phyloP scores from a whole-genome alignment of 257 asterid species.

The Capsicum chinense region DNA sequence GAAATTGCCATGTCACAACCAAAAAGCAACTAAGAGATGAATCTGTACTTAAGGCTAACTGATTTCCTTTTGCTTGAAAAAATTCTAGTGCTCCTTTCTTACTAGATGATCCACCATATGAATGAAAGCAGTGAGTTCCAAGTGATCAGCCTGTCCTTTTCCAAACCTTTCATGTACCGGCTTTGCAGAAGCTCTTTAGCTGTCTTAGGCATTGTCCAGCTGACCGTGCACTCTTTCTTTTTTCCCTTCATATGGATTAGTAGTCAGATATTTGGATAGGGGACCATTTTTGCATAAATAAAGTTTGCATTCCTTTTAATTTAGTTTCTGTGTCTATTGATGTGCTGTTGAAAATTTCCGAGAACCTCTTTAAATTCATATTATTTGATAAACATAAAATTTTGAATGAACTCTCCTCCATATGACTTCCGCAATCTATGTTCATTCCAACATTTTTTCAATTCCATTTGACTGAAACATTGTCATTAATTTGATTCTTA shows the following conservation, averaged over 20 bases:
- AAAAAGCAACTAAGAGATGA: not conserved
- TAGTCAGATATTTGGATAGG: conserved; percentile 9
- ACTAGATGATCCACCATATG: not conserved
- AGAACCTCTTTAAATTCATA: conserved; percentile 17
- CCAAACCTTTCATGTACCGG: not conserved
- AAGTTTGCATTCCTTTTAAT: not conserved
- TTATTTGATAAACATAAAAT: not conserved
- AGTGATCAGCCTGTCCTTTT: conserved; percentile 6
- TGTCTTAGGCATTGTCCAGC: not conserved
- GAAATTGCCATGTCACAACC: not conserved
- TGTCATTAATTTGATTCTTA: conserved; percentile 32
- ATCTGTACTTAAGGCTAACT: not conserved
- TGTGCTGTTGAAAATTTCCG: not conserved
- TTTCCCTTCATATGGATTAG: not conserved
- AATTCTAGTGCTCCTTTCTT: not conserved
- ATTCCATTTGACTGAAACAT: not conserved
- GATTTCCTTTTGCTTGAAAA: not conserved
- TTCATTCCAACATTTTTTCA: not conserved
- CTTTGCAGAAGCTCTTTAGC: not conserved
- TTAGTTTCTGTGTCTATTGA: not conserved
- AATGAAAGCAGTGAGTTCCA: not conserved
- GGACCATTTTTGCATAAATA: not conserved
- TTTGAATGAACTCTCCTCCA: not conserved
- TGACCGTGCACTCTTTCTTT: not conserved
- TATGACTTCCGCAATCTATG: not conserved